phyloP scores from a whole-genome alignment of 805 yeast species.

The Kuraishia capsulata region DNA sequence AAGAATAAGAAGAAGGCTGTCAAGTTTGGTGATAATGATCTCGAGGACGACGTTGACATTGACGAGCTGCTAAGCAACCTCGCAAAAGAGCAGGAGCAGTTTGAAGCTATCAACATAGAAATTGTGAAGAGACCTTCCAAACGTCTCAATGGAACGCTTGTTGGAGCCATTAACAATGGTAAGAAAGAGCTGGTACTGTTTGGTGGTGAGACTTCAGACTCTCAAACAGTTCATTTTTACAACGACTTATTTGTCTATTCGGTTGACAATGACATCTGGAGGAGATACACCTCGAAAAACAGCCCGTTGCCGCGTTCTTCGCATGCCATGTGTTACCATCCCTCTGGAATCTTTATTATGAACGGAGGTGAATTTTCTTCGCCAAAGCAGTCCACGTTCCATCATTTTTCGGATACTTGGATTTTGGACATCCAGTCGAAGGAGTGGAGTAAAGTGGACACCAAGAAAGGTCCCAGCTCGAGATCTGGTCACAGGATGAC shows the following conservation, averaged over 20 bases:
- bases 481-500: conserved; percentile 91
- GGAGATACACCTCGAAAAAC: conserved; percentile 68
- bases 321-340: conserved; percentile 89
- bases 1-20: conserved; percentile 70
- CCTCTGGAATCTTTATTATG: conserved; percentile 74
- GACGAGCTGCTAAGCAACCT: conserved; percentile 74
- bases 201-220: conserved; percentile 72
- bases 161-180: conserved; percentile 66
- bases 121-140: conserved; percentile 51
- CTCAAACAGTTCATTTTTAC: conserved; percentile 55
- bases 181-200: conserved; percentile 72
- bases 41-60: conserved; percentile 74
- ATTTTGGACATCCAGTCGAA: conserved; percentile 72
- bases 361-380: conserved; percentile 98
- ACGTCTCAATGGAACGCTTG: conserved; percentile 68
- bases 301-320: conserved; percentile 90
- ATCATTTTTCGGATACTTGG: conserved; percentile 97
- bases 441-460: conserved; percentile 86
- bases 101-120: conserved; percentile 61
- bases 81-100: conserved; percentile 72
- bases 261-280: conserved; percentile 76
- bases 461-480: conserved; percentile 67
- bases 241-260: conserved; percentile 73
- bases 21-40: conserved; percentile 72
- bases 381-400: conserved; percentile 91